Evolutionary conservation across 352 stramenopile genomes (phyloP), one percentile per base, ranked within the genome.

Genomic region (Phytopythium montanum): DNA sequence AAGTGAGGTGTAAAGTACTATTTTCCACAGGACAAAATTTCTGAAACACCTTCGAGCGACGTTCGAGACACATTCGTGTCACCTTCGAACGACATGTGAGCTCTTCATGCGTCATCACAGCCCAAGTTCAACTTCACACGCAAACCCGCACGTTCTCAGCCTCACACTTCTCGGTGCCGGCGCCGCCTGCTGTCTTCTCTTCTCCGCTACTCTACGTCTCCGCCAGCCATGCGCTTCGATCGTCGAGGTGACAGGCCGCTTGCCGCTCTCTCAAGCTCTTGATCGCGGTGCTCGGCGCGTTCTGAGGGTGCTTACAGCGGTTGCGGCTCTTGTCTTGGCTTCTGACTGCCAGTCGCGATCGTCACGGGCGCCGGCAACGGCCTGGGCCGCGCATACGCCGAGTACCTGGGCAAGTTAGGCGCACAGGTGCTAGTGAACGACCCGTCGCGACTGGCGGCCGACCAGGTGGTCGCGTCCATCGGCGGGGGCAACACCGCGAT

Each of bases 371-470:
- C 88, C 14, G 85, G 87, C 14, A 87, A 92, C 52, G 88, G 88
- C n/a, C 67, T 96, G 31, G 88, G 88, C 38, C 76, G 76, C 48
- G 87, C 85, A 21, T 94, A 96, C 60, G 88, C 88, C 26, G 67
- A 93, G 54, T 79, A 88, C 18, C 64, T 96, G n/a, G 77, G 65
- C 21, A 67, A 65, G 19, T 69, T 87, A 10, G 88, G 88, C 21
- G 83, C 87, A 23, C 77, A 74, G 2, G 84, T 95, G 44, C 64
- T 96, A 5, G 87, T 96, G 52, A 96, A 96, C 61, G 88, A 96
- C 64, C 73, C 80, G 26, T 84, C 68, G 50, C 50, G 41, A 9
- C 66, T 66, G 16, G 85, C 85, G 2, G 87, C 86, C 0, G 81
- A 95, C 46, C 38, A 63, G 19, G 85, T 96, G 19, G 87, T 75